Evolutionary conservation across 768 basidiomycete genomes (phyloP), one percentile per base, ranked within the genome.

Genomic region (Baorangia bicolor): DNA sequence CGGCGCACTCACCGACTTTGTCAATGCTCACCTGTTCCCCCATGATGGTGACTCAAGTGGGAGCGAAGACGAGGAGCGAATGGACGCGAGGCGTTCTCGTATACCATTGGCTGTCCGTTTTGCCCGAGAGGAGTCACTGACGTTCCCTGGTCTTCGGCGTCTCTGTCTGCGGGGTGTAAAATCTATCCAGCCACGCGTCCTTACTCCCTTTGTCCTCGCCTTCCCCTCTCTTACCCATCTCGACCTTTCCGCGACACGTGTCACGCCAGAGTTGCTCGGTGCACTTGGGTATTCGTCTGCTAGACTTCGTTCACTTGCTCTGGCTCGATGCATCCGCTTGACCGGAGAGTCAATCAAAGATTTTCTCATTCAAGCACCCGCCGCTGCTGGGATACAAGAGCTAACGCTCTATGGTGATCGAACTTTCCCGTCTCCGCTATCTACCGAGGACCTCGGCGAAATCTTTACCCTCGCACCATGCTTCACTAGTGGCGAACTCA

Each of bases 171-270:
- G 89, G 54, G 90, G 91, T 53, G 86, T 89, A 38, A 90, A 90
- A 65, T 90, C 90, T 6, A 78, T 95, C 37, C 75, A 86, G 33
- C 78, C 90, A 13, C 78, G 81, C 49, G 81, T 83, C 50, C 79
- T 95, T 44, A 79, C 81, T 18, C 80, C 86, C 0, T 91, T 95
- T 65, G 79, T 94, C 44, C 74, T 88, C 37, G 85, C 92, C 1
- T 93, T 92, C 74, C 92, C 93, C 1, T 82, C 82, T 40, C 84
- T 98, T 21, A 93, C 92, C 16, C 90, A 94, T 66, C 85, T 97
- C 64, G 93, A 97, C 69, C 81, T 97, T 27, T 95, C 94, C 3
- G 88, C 89, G 51, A 98, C 94, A n/a, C 87, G 90, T 7, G 80
- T 82, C 34, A 83, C 83, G 1, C 83, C 90, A 4, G 86, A 92